Conservation (phyloP, 345 rosid genomes). For the Theobroma cacao region DNA sequence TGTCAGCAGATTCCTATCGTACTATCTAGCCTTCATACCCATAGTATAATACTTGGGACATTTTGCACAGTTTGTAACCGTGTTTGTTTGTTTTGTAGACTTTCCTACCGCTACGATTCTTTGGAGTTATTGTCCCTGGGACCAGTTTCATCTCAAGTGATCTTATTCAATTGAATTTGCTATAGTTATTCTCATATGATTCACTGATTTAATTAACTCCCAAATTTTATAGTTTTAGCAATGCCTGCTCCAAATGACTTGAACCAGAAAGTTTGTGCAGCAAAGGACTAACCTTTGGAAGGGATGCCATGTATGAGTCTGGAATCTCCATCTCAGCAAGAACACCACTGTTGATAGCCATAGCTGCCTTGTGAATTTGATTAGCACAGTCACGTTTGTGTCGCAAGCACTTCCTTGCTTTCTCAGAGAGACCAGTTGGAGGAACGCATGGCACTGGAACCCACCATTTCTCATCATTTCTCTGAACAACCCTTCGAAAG, state of each 20-base stretch:
- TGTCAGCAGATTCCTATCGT: not conserved
- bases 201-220: no score
- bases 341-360: constrained; percentile 82
- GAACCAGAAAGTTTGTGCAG: not conserved
- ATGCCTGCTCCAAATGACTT: not conserved
- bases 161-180: no score
- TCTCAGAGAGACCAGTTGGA: constrained; percentile 70
- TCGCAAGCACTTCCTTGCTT: constrained; percentile 63
- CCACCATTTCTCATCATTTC: constrained; percentile 99
- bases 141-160: no score
- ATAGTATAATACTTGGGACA: no score
- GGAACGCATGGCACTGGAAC: constrained; percentile 87
- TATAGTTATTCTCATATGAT: not conserved
- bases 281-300: constrained; percentile 68
- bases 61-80: no score
- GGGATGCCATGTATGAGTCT: constrained; percentile 68
- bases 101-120: no score
- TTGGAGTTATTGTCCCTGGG: no score
- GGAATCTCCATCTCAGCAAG: constrained; percentile 94
- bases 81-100: no score
- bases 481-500: constrained; percentile 64
- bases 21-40: no score
- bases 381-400: constrained; percentile 67
- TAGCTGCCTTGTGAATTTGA: constrained; percentile 96
- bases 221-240: no score